phyloP scores from a whole-genome alignment of 768 basidiomycete species.

The Mycena pura region DNA sequence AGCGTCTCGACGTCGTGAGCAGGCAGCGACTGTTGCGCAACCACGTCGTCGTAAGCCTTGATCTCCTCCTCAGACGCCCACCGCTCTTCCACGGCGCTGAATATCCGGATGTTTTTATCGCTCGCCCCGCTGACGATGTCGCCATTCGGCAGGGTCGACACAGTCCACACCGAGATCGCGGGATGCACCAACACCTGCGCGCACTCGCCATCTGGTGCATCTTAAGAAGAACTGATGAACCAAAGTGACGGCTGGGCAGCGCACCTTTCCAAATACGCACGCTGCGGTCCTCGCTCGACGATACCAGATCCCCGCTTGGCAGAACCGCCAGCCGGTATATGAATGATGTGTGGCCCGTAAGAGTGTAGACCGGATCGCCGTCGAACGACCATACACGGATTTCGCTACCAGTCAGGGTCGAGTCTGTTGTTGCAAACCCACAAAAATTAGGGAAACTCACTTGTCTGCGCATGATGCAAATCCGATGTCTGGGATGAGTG shows the following conservation, averaged over 20 bases:
- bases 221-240: not conserved
- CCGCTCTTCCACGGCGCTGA: conserved; percentile 75
- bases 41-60: conserved; percentile 74
- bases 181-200: conserved; percentile 90
- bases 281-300: conserved; percentile 93
- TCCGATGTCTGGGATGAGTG: conserved; percentile 81
- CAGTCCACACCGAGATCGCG: conserved; percentile 96
- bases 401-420: conserved; percentile 57
- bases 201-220: conserved; percentile 77
- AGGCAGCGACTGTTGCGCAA: conserved; percentile 82
- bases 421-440: conserved; percentile 1
- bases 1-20: conserved; percentile 91
- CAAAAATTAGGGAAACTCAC: conserved; percentile 54
- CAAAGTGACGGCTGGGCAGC: conserved; percentile 28
- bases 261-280: conserved; percentile 90
- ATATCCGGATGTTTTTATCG: conserved; percentile 87
- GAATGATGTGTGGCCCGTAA: conserved; percentile 97
- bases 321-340: conserved; percentile 90
- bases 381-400: conserved; percentile 92
- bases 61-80: conserved; percentile 72
- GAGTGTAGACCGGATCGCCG: conserved; percentile 74
- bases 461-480: conserved; percentile 98
- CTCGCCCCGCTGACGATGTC: conserved; percentile 94
- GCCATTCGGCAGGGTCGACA: conserved; percentile 85
- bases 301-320: conserved; percentile 82